Evolutionary conservation across 2,329 filamentous ascomycete species (phyloP).

Genomic region (Pseudogymnoascus sp.): DNA sequence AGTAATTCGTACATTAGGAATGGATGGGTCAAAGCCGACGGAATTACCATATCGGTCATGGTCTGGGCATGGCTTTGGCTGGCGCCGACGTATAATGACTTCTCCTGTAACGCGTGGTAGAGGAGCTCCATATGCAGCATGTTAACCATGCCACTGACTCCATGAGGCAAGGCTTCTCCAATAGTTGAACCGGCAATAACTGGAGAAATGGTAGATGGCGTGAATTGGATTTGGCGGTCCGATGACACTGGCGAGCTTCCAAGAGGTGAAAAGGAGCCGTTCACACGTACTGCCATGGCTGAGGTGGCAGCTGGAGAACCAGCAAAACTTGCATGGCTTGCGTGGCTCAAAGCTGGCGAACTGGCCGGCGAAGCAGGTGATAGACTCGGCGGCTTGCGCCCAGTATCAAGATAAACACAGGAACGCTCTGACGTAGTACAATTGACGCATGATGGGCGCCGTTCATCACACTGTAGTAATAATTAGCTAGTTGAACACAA

Average conservation of each 20-base stretch:
- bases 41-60: conserved; percentile 13
- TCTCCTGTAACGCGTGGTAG: conserved; percentile 27
- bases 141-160: conserved; percentile 14
- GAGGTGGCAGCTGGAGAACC: background rate
- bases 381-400: background rate
- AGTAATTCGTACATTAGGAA: conserved; percentile 33
- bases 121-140: conserved; percentile 37
- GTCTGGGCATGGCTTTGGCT: background rate
- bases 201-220: background rate
- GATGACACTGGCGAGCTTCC: background rate
- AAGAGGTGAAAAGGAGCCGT: background rate
- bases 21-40: conserved; percentile 21
- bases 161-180: background rate
- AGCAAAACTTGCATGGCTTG: background rate
- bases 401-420: conserved; percentile 13
- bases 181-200: background rate
- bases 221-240: background rate
- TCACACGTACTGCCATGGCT: background rate
- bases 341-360: background rate
- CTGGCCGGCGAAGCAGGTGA: background rate
- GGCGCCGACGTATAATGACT: background rate
- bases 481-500: background rate
- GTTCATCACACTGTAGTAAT: conserved; percentile 28
- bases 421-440: conserved; percentile 22
- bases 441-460: conserved; percentile 28